These are phyloP conservation scores for Pharnaceum exiguum DNA, from an alignment of 148 eudicot species.

Conservation along the genomic window DNA sequence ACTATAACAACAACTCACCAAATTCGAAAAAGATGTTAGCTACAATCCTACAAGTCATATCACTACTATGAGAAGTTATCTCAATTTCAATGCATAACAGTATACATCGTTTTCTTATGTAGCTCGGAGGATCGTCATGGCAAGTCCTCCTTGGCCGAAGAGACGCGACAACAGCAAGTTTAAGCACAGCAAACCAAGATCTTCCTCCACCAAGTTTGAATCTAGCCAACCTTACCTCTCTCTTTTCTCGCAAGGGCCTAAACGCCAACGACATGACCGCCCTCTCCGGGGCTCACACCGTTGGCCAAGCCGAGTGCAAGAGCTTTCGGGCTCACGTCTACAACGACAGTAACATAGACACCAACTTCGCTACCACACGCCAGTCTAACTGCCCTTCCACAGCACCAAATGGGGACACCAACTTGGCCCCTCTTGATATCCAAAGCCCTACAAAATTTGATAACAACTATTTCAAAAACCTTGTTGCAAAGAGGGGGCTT, in stretches of 20 bases:
- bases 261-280: slow-evolving; percentile 41
- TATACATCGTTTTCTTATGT: neutral
- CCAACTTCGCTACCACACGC: slow-evolving; percentile 28
- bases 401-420: slow-evolving; percentile 23
- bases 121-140: slow-evolving; percentile 70
- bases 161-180: slow-evolving; percentile 52
- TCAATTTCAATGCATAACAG: too few relatives aligned
- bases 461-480: slow-evolving; percentile 34
- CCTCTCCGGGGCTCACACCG: slow-evolving; percentile 58
- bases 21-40: too few relatives aligned
- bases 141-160: slow-evolving; percentile 45
- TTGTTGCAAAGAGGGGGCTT: slow-evolving; percentile 32
- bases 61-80: neutral
- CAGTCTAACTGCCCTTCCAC: slow-evolving; percentile 28
- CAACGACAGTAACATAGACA: slow-evolving; percentile 45
- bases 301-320: slow-evolving; percentile 43
- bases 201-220: slow-evolving; percentile 41
- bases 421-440: slow-evolving; percentile 39
- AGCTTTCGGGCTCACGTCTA: slow-evolving; percentile 40
- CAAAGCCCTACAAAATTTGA: slow-evolving; percentile 30
- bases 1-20: too few relatives aligned
- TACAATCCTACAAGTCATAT: neutral
- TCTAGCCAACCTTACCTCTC: slow-evolving; percentile 33
- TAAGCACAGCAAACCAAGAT: slow-evolving; percentile 36
- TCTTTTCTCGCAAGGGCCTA: slow-evolving; percentile 34